Evolutionary conservation across 106 monocot genomes (phyloP).

Genomic region (Platanthera zijinensis): DNA sequence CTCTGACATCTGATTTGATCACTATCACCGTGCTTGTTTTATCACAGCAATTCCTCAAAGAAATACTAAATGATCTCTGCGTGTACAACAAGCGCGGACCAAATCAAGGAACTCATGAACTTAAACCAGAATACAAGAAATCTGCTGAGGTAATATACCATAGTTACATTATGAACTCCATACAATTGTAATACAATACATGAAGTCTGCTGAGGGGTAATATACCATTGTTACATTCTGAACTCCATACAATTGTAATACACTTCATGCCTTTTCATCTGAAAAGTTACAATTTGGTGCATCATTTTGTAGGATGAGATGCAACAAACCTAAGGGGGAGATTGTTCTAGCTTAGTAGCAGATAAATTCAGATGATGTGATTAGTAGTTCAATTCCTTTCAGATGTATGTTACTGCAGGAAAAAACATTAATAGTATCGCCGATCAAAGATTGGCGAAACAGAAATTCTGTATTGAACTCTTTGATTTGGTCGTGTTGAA

Average conservation of each 20-base stretch:
- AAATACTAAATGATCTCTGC: conserved; percentile 91
- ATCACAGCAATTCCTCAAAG: conserved; percentile 93
- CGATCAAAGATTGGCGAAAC: not conserved
- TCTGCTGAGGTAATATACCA: conserved; percentile 51
- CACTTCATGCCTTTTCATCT: no score
- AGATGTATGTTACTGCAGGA: not conserved
- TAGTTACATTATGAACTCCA: no score
- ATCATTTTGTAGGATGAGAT: conserved; percentile 7
- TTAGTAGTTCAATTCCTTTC: not conserved
- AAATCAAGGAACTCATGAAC: conserved; percentile 97
- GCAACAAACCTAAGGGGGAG: not conserved
- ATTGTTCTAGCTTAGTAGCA: not conserved
- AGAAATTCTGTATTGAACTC: not conserved
- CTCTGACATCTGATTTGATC: not conserved
- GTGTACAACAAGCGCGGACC: conserved; percentile 98
- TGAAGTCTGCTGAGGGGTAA: no score
- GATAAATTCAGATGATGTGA: not conserved
- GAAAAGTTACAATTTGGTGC: not conserved
- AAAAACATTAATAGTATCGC: not conserved
- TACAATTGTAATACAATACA: no score
- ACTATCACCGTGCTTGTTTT: not conserved
- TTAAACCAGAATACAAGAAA: conserved; percentile 98
- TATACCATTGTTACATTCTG: no score
- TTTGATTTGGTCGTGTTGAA: not conserved
- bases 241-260: no score